Conservation (phyloP, 2,329 filamentous ascomycete species). For the Aspergillus sp. region DNA sequence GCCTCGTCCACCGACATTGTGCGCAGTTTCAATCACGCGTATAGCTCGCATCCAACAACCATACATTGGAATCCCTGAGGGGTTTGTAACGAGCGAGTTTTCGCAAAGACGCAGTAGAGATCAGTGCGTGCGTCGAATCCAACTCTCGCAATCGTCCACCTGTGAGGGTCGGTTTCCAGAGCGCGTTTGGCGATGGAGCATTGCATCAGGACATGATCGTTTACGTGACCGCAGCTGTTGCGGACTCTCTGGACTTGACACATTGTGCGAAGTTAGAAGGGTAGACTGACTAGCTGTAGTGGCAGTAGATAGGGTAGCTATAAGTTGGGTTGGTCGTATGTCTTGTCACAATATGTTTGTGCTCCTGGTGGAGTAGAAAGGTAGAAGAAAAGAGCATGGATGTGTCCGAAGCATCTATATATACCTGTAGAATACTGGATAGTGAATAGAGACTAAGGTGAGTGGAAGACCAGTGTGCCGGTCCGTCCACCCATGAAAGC, state of each 20-base stretch:
- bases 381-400: too few relatives aligned
- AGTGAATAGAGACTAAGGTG: too few relatives aligned
- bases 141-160: conserved; percentile 2
- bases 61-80: conserved; percentile 18
- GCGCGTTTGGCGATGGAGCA: conserved; percentile 14
- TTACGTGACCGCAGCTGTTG: conserved; percentile 22
- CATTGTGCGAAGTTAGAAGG: conserved; percentile 8
- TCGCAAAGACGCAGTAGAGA: conserved; percentile 15
- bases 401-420: too few relatives aligned
- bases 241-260: conserved; percentile 20
- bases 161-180: background rate
- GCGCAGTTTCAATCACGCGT: conserved; percentile 2
- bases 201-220: conserved; percentile 19
- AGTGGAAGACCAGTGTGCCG: too few relatives aligned
- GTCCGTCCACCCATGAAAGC: too few relatives aligned
- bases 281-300: background rate
- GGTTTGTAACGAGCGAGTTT: conserved; percentile 3
- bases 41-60: conserved; percentile 15
- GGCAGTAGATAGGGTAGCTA: background rate
- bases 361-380: too few relatives aligned
- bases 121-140: conserved; percentile 16
- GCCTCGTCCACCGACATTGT: too few relatives aligned
- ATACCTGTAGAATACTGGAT: too few relatives aligned
- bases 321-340: background rate
- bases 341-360: too few relatives aligned